Base-by-base conservation (phyloP, 805 yeast genomes). In the Sugiyamaella boreocaroliniensis region DNA sequence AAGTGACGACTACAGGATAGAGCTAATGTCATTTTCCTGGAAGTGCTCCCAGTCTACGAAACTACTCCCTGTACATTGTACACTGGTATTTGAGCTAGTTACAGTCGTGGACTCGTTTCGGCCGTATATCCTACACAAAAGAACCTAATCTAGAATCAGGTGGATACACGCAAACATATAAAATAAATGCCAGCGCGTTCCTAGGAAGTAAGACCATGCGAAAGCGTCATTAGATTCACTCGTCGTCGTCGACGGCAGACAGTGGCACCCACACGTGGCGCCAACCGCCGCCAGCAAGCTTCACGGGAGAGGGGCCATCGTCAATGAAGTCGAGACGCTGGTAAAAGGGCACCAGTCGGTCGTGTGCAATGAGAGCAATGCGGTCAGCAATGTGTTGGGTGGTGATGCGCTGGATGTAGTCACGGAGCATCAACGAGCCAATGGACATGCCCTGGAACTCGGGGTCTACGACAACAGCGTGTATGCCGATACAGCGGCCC, bases 401-500 rank as follows among this genome's bases (percentile, higher is more conserved):
- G 47, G 88, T 80, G 68, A 92, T 73, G 65, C 92, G 87, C 68
- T 93, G 97, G 56, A 90, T 78, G 71, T 87, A 93, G 70, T 92
- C 99, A 60, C 86, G 89, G 62, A 92, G 69, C 64, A 92, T 71
- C 54, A 89, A 73, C 12, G 95, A 80, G 8, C 95, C 98, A 54
- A 93, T 73, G 64, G 86, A 87, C 69, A 82, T 79, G 54, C 90
- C 87, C 66, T 84, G 88, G 76, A 81, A 88, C 41, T 81, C 80
- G 19, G 89, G 86, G 60, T 81, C 81, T 26, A 93, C 80, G 2
- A 82, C 90, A 20, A 92, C 71, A 3, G 93, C 81, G 67, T 93
- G 98, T 47, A 92, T 76, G 2, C 90, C 97, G 54, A 92, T 81
- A 42, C 76, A 73, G 46, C 81, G 71, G 26, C 95, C 87, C 12